Evolutionary conservation across 345 rosid genomes (phyloP), one percentile per base, ranked within the genome.

Genomic region (Eucalyptus viminalis): DNA sequence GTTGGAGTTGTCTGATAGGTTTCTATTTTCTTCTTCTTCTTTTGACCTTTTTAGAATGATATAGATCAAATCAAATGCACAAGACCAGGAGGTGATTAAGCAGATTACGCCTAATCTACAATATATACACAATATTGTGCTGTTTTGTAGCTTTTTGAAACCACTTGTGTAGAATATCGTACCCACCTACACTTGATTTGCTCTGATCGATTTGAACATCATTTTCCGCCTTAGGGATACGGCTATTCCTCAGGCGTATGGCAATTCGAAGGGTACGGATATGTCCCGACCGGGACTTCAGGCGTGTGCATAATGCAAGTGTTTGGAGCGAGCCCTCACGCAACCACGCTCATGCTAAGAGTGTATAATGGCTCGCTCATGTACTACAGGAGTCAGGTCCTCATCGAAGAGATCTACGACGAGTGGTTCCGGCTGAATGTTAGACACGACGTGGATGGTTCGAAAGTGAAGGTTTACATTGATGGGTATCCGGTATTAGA

Each of bases 211-310:
- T 76, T 40, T 76, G 47, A 11, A 40, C 81, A 9, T 9, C 45
- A 72, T 72, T 72, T 43, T 58, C 6, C 31, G 3, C 22, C 15
- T 8, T 14, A 92, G 92, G 93, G 95, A 31, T 91, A 92, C 56
- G 87, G 80, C 62, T 92, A 92, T 87, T 89, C 92, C 6, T 92
- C 93, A 0, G 91, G 92, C 14, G 89, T 90, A 5, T 91, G 95
- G 95, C 93, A 92, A 62, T 92, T 93, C 51, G 92, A 93, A 90
- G 93, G 92, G 16, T 67, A 90, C 4, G 95, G 92, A 6, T 92
- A 92, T 40, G 93, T 92, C 51, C 93, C 95, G 2, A 10, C 19
- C 1, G 92, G 93, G 4, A 92, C 93, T 27, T 87, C 93, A 1
- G 93, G 93, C 11, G 93, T 91, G 21, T 88, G 89, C 89, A 89